Conservation (phyloP, 139 green algal genomes). For the Haematococcus lacustris region DNA sequence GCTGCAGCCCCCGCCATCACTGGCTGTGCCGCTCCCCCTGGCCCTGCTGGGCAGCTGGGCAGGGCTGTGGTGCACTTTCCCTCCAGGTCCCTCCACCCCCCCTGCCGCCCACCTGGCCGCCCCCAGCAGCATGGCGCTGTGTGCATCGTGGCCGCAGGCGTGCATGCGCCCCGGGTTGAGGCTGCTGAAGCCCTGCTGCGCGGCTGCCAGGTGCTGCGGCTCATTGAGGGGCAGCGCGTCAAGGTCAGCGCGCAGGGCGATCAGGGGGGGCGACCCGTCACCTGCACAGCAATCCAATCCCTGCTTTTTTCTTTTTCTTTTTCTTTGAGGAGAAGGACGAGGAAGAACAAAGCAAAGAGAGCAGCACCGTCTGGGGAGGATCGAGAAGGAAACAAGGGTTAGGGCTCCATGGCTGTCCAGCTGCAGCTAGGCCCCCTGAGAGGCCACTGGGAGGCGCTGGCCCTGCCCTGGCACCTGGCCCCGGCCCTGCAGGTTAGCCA, state of each 20-base stretch:
- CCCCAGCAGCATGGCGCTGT: constrained; percentile 81
- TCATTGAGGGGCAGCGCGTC: constrained; percentile 82
- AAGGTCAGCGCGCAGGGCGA: constrained; percentile 83
- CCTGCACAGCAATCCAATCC: not conserved
- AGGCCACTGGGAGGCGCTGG: not conserved
- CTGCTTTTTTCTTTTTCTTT: no score
- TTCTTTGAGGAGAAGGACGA: no score
- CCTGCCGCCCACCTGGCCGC: constrained; percentile 47
- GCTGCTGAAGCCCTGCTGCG: constrained; percentile 3
- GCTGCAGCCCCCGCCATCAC: no score
- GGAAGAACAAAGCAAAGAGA: not conserved
- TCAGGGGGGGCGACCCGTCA: not conserved
- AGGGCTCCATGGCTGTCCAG: not conserved
- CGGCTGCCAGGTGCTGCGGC: not conserved
- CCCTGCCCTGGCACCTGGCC: no score
- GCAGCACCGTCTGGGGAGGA: not conserved
- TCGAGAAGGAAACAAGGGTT: not conserved
- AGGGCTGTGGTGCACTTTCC: no score
- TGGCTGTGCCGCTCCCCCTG: no score
- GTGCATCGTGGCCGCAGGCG: constrained; percentile 84
- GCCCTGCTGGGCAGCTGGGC: no score
- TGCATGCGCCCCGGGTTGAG: constrained; percentile 59
- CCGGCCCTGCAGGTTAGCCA: no score
- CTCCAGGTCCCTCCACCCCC: no score
- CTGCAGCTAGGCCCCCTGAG: not conserved